These are phyloP conservation scores for Entelexis sorbosivorans DNA, from an alignment of 1,139 yeast species.

Conservation along the genomic window DNA sequence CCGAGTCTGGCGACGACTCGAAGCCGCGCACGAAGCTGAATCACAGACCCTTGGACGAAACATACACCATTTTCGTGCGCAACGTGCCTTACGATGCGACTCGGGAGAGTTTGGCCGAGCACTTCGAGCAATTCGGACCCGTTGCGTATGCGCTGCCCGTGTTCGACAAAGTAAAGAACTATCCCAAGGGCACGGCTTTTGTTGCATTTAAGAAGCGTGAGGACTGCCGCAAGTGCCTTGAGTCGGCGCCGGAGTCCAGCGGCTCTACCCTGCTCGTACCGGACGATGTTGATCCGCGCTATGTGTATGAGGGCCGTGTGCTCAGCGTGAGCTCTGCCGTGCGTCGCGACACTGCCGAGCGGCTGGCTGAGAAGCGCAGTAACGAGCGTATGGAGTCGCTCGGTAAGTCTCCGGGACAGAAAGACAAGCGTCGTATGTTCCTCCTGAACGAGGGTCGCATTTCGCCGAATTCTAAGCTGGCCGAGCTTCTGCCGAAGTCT, in stretches of 20 bases:
- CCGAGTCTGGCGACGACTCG: constrained; percentile 30
- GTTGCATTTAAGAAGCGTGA: constrained; percentile 65
- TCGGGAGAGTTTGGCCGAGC: constrained; percentile 60
- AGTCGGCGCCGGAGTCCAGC: constrained; percentile 60
- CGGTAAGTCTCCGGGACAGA: constrained; percentile 71
- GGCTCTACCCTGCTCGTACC: constrained; percentile 72
- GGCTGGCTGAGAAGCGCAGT: constrained; percentile 62
- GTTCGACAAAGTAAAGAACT: constrained; percentile 69
- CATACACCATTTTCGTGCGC: constrained; percentile 56
- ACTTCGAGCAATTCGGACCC: constrained; percentile 73
- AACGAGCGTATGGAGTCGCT: constrained; percentile 59
- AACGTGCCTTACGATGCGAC: constrained; percentile 94
- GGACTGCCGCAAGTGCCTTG: constrained; percentile 57
- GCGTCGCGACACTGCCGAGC: constrained; percentile 73
- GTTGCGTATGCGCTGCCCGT: constrained; percentile 92
- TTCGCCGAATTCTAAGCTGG: constrained; percentile 67
- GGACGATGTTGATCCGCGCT: constrained; percentile 80
- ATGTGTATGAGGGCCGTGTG: constrained; percentile 87
- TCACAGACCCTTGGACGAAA: constrained; percentile 22
- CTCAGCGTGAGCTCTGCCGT: constrained; percentile 75
- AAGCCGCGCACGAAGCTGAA: constrained; percentile 25
- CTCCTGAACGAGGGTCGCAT: constrained; percentile 91
- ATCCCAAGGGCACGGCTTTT: constrained; percentile 90
- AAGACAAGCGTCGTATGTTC: constrained; percentile 75
- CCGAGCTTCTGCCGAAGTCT: constrained; percentile 51